phyloP scores from a whole-genome alignment of 2,329 filamentous ascomycete species.

The Aspergillus luchuensis region DNA sequence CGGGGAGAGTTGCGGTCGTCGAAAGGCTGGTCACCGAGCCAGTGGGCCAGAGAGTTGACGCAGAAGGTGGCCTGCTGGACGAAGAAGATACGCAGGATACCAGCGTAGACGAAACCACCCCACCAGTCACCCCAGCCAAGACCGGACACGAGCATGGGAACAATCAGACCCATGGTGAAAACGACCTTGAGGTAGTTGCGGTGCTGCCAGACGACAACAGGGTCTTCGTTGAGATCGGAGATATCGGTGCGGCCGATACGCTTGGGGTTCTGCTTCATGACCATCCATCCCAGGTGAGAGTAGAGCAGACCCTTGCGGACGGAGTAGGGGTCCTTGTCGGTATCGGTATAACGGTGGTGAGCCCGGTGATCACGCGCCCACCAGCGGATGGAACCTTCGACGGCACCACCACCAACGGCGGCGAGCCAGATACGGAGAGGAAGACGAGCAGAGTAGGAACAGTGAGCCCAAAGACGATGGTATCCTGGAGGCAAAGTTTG shows the following conservation, averaged over 20 bases:
- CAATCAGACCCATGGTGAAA: constrained; percentile 72
- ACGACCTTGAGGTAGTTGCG: constrained; percentile 81
- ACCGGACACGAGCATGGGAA: constrained; percentile 75
- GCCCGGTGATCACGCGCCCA: constrained; percentile 85
- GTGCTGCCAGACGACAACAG: constrained; percentile 85
- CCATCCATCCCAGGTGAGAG: constrained; percentile 86
- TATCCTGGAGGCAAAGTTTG: constrained; percentile 54
- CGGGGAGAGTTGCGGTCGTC: constrained; percentile 90
- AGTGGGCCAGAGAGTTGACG: constrained; percentile 88
- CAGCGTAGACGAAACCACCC: constrained; percentile 81
- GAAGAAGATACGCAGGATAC: constrained; percentile 84
- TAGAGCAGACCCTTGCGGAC: constrained; percentile 85
- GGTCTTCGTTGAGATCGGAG: constrained; percentile 82
- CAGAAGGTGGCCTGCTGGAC: constrained; percentile 93
- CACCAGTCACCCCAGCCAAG: constrained; percentile 78
- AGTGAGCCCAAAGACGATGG: constrained; percentile 84
- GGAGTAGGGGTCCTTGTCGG: constrained; percentile 88
- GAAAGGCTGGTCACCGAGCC: constrained; percentile 89
- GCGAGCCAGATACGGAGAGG: constrained; percentile 82
- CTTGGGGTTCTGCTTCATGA: constrained; percentile 92
- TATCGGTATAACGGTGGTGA: constrained; percentile 90
- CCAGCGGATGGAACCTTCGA: constrained; percentile 85
- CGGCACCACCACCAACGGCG: constrained; percentile 76
- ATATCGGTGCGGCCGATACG: constrained; percentile 85
- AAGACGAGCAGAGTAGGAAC: constrained; percentile 74